Percentiles rank a stretch among this genome's conserved stretches.
These are phyloP conservation scores for Parietaria judaica DNA, from an alignment of 306 rosid genomes.

Conservation along the genomic window DNA sequence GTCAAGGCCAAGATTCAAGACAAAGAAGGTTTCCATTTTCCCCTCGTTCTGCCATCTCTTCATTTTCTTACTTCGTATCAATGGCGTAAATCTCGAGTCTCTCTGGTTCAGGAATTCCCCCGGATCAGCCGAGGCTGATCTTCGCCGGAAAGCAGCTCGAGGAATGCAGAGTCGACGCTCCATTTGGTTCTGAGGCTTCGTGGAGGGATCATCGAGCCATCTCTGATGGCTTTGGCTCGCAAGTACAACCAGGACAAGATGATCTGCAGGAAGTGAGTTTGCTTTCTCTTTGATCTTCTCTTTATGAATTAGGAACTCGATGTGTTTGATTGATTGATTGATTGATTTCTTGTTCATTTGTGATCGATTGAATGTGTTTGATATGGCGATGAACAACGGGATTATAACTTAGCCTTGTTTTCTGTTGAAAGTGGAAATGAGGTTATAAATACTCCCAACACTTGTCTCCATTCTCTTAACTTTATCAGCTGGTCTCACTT, in stretches of 20 bases:
- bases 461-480: slow-evolving; percentile 30
- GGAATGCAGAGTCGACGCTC: slow-evolving; percentile 57
- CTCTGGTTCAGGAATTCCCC: slow-evolving; percentile 51
- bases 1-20: slow-evolving; percentile 83
- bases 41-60: background rate
- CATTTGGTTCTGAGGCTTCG: slow-evolving; percentile 84
- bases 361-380: background rate
- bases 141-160: slow-evolving; percentile 81
- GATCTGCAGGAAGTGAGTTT: slow-evolving; percentile 69
- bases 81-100: background rate
- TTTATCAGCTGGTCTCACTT: slow-evolving; percentile 46
- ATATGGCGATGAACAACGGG: slow-evolving; percentile 15
- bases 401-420: slow-evolving; percentile 32
- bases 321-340: background rate
- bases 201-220: slow-evolving; percentile 76
- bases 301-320: too few relatives aligned
- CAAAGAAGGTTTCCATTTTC: slow-evolving; percentile 50
- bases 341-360: background rate
- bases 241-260: slow-evolving; percentile 78
- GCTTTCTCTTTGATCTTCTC: background rate
- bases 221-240: slow-evolving; percentile 86
- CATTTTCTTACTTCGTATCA: background rate
- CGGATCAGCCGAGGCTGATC: slow-evolving; percentile 79
- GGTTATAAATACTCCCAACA: slow-evolving; percentile 42
- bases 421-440: slow-evolving; percentile 8